phyloP scores from a whole-genome alignment of 2,329 filamentous ascomycete genomes.

The Penicillium sp. region DNA sequence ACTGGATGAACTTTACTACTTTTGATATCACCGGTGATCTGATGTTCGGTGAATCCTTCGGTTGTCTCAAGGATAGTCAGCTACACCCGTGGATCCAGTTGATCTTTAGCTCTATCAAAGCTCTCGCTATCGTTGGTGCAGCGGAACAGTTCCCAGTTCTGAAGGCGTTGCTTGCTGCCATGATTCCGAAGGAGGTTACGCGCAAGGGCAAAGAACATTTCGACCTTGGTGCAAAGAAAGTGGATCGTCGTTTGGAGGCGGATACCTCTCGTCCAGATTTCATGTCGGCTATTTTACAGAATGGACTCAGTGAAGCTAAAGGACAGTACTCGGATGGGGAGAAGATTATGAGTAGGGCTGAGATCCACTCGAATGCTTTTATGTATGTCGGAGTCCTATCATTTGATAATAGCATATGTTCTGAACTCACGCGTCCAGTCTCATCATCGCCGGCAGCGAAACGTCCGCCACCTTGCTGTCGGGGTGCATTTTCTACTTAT shows the following conservation, averaged over 20 bases:
- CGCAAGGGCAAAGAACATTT: conserved; percentile 21
- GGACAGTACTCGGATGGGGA: conserved; percentile 14
- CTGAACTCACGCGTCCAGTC: background rate
- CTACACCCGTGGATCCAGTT: conserved; percentile 44
- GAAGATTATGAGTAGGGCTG: conserved; percentile 23
- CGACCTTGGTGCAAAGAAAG: conserved; percentile 19
- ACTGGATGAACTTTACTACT: conserved; percentile 37
- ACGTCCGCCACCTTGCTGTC: conserved; percentile 44
- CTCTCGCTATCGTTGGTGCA: conserved; percentile 15
- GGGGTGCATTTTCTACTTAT: conserved; percentile 34
- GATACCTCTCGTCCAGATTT: conserved; percentile 24
- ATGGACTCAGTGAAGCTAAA: conserved; percentile 20
- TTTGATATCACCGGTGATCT: conserved; percentile 44
- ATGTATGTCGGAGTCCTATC: conserved; percentile 15
- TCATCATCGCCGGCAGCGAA: conserved; percentile 40
- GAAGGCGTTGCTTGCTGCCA: conserved; percentile 1
- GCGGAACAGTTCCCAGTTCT: conserved; percentile 22
- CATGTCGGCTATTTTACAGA: conserved; percentile 24
- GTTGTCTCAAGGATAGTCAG: conserved; percentile 37
- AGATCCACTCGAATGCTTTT: conserved; percentile 26
- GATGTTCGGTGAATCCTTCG: conserved; percentile 42
- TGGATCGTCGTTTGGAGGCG: conserved; percentile 19
- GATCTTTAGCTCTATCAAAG: conserved; percentile 32
- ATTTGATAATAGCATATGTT: background rate
- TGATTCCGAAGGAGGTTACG: conserved; percentile 14